A percentile compares a stretch with the other conserved stretches of the same genome.
phyloP scores from a whole-genome alignment of 306 rosid genomes.

The Prunus salicina region DNA sequence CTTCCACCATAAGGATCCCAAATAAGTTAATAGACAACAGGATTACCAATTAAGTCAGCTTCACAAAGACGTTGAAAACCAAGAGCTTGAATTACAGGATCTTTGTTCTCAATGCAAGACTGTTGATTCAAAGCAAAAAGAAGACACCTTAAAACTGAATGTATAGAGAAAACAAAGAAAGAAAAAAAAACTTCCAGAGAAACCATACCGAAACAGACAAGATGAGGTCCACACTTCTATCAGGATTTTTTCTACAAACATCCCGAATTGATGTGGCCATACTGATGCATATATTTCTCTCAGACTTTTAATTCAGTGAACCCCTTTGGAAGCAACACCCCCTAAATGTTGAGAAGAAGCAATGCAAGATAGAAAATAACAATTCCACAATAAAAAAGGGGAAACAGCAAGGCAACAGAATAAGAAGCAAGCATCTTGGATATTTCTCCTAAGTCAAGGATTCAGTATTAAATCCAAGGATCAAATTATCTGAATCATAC shows the following conservation, averaged over 20 bases:
- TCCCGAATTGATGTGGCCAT: constrained; percentile 85
- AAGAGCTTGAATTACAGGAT: constrained; percentile 70
- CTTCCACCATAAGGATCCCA: neutral
- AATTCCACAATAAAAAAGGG: constrained; percentile 3
- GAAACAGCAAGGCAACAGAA: constrained; percentile 16
- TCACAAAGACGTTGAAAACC: constrained; percentile 97
- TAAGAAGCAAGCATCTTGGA: neutral
- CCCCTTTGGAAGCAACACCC: constrained; percentile 61
- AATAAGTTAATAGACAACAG: constrained; percentile 19
- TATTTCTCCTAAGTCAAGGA: constrained; percentile 2
- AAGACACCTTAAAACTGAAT: constrained; percentile 26
- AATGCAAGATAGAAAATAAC: constrained; percentile 21
- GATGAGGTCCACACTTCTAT: constrained; percentile 92
- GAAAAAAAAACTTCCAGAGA: constrained; percentile 11
- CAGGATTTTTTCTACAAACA: constrained; percentile 85
- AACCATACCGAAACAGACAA: constrained; percentile 86
- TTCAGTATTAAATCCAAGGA: neutral
- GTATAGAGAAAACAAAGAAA: constrained; percentile 21
- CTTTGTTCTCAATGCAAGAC: constrained; percentile 85
- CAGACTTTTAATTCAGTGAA: constrained; percentile 54
- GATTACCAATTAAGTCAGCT: constrained; percentile 84
- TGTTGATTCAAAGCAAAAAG: constrained; percentile 35
- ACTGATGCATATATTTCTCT: constrained; percentile 73
- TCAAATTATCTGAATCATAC: neutral
- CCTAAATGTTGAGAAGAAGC: constrained; percentile 45